Evolutionary conservation across 83 land plant genomes (phyloP).

Genomic region (Picea abies): DNA sequence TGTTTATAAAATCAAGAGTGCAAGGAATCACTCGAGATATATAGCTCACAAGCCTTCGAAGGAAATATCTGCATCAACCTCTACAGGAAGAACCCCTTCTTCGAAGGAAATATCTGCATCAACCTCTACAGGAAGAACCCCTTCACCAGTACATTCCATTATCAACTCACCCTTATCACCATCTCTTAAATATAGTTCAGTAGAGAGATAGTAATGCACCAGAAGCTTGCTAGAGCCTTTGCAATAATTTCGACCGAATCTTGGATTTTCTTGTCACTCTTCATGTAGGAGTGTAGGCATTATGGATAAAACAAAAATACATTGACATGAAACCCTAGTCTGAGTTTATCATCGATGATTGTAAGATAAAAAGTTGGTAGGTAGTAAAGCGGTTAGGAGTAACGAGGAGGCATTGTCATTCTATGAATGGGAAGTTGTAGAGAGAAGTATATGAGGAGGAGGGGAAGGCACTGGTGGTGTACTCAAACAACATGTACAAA

Average conservation of each 20-base stretch:
- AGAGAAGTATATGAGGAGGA: too few relatives aligned
- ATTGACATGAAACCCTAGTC: too few relatives aligned
- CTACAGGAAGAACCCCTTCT: conserved; percentile 30
- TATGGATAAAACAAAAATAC: too few relatives aligned
- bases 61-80: conserved; percentile 5
- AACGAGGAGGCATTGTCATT: too few relatives aligned
- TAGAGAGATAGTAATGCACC: conserved; percentile 59
- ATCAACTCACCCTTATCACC: conserved; percentile 22
- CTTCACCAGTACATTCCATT: conserved; percentile 36
- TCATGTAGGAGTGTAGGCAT: too few relatives aligned
- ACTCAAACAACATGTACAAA: too few relatives aligned
- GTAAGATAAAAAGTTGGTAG: too few relatives aligned
- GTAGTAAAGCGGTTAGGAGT: too few relatives aligned
- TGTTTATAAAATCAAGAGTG: not conserved
- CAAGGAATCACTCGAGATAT: not conserved
- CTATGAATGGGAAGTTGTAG: too few relatives aligned
- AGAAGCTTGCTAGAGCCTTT: conserved; percentile 41
- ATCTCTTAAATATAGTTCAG: conserved; percentile 48
- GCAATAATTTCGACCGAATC: conserved; percentile 35
- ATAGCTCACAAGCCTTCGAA: conserved; percentile 35
- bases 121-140: conserved; percentile 31
- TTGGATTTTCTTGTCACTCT: not conserved
- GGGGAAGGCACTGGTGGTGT: too few relatives aligned
- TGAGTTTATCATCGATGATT: too few relatives aligned
- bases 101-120: conserved; percentile 21